phyloP scores from a whole-genome alignment of 352 stramenopile species.

The Globisporangium recalcitrans region DNA sequence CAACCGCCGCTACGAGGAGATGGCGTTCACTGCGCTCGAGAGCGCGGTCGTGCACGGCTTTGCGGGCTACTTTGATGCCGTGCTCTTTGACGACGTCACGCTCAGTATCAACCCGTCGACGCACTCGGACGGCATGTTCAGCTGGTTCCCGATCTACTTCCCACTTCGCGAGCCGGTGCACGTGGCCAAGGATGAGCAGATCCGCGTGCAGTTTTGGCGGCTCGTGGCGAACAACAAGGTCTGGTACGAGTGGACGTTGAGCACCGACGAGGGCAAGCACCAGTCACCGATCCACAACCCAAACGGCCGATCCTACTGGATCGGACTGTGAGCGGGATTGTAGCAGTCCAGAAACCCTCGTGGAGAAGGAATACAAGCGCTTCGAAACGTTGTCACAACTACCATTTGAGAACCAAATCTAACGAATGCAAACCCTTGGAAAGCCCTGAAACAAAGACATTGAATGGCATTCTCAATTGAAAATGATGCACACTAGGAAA shows the following conservation, averaged over 20 bases:
- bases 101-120: conserved; percentile 94
- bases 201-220: conserved; percentile 93
- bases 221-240: conserved; percentile 84
- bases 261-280: conserved; percentile 31
- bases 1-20: conserved; percentile 74
- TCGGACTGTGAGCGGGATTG: conserved; percentile 79
- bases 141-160: conserved; percentile 99
- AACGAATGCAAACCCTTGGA: too few species aligned
- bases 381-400: not conserved
- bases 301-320: conserved; percentile 94
- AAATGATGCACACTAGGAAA: not conserved
- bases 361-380: not conserved
- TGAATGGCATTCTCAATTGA: not conserved
- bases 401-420: not conserved
- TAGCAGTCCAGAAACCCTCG: not conserved
- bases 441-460: not conserved
- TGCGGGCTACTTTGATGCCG: conserved; percentile 94
- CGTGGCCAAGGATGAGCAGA: conserved; percentile 69
- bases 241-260: conserved; percentile 98
- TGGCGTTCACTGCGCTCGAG: conserved; percentile 49
- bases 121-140: conserved; percentile 98
- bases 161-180: conserved; percentile 89
- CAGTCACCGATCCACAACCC: conserved; percentile 93
- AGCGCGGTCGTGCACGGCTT: conserved; percentile 91
- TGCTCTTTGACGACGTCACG: conserved; percentile 91